A percentile compares a stretch with the other conserved stretches of the same genome.
Evolutionary conservation across 2,329 filamentous ascomycete species (phyloP).

Genomic region (Plectosphaerella sp.): DNA sequence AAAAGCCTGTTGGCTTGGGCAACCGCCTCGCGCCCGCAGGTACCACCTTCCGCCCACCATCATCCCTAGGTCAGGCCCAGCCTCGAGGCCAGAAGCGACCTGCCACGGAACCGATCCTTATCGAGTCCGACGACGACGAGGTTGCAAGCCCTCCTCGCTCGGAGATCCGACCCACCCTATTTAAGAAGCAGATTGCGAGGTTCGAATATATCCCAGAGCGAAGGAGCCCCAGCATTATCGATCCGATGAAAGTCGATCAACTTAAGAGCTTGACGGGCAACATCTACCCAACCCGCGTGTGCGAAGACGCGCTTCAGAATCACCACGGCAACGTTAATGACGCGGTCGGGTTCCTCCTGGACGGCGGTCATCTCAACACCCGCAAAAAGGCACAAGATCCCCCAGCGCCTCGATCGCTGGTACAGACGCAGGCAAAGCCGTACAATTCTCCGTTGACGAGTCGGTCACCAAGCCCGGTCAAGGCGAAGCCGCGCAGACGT

Average conservation of each 20-base stretch:
- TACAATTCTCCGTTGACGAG: background rate
- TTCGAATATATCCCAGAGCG: slow-evolving; percentile 43
- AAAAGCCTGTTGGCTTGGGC: background rate
- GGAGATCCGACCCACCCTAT: slow-evolving; percentile 59
- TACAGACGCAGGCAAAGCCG: no score
- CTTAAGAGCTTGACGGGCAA: slow-evolving; percentile 29
- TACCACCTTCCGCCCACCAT: slow-evolving; percentile 57
- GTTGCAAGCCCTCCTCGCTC: slow-evolving; percentile 52
- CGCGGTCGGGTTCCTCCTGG: slow-evolving; percentile 23
- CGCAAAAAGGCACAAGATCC: background rate
- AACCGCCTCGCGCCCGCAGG: slow-evolving; percentile 68
- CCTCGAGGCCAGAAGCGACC: slow-evolving; percentile 26
- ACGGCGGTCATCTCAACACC: slow-evolving; percentile 12
- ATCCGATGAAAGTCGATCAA: slow-evolving; percentile 22
- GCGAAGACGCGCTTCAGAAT: slow-evolving; percentile 24
- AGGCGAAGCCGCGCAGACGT: slow-evolving; percentile 20
- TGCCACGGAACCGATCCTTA: slow-evolving; percentile 36
- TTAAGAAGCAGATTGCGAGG: slow-evolving; percentile 35
- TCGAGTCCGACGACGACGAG: slow-evolving; percentile 50
- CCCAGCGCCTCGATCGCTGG: background rate
- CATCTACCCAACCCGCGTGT: slow-evolving; percentile 22
- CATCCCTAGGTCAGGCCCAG: slow-evolving; percentile 14
- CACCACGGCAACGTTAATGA: slow-evolving; percentile 30
- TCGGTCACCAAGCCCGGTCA: slow-evolving; percentile 7
- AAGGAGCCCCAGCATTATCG: slow-evolving; percentile 23